Base-by-base conservation (phyloP, 2,329 filamentous ascomycete species). In the Drechmeria coniospora region DNA sequence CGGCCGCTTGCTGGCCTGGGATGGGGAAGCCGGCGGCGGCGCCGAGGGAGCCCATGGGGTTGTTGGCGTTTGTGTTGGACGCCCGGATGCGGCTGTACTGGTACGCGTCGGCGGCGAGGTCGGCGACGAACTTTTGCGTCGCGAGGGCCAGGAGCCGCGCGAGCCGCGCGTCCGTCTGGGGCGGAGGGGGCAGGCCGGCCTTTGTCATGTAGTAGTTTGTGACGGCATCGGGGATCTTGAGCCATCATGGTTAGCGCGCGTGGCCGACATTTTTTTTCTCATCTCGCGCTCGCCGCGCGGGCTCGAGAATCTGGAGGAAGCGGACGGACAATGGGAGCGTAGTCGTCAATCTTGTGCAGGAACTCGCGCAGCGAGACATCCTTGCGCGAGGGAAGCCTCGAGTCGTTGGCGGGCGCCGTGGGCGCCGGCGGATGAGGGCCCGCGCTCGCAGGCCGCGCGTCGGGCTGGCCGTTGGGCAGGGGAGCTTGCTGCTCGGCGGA, bases 41-140 rank as follows among this genome's bases (percentile, higher is more conserved):
- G 32, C 79, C 82, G 11, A 92, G 65, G 39, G 79, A 83, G 34
- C 82, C 82, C 74, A 94, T 86, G 1, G 83, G 80, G 54, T 93
- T 94, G 50, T 86, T 92, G 9, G 77, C 76, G 37, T 80, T 86
- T 15, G 68, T 74, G 32, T 78, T 84, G 14, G 81, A 87, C n/a
- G 82, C 81, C 22, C 90, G 78, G 46, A 98, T 95, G 29, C 87
- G 82, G 35, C 79, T 84, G 64, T 94, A 95, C 56, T 98, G 90
- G 54, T 98, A 98, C 3, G 90, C 84, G 52, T 98, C 90, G 32
- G 90, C 86, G 2, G 90, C 90, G 39, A 98, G 83, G 52, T 98
- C 90, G 33, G 90, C 86, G 44, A 98, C 81, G 63, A 98, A 98
- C 51, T 98, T 98, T 50, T 98, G 90, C 0, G 90, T 93, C n/a